Percentiles rank a stretch among this genome's conserved stretches.
These are phyloP conservation scores for Boletus rubropictus DNA, from an alignment of 768 basidiomycete species.

Conservation along the genomic window DNA sequence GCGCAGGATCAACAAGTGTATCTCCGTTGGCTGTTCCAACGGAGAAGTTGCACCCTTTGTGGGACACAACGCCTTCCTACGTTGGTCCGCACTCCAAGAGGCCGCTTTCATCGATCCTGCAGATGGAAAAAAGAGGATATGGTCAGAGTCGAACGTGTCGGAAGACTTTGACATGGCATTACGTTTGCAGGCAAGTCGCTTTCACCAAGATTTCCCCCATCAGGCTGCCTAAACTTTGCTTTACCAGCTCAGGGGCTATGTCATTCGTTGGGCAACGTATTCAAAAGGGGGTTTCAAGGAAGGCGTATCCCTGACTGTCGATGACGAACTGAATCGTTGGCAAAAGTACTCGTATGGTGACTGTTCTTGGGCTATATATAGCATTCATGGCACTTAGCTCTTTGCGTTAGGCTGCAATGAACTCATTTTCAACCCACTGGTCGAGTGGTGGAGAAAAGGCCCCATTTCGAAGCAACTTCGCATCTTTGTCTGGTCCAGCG, in stretches of 20 bases:
- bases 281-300: conserved; percentile 86
- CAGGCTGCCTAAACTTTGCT: conserved; percentile 48
- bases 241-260: conserved; percentile 29
- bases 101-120: conserved; percentile 61
- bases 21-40: conserved; percentile 73
- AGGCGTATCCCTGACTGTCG: conserved; percentile 83
- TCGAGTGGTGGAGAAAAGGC: conserved; percentile 70
- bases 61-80: conserved; percentile 83
- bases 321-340: conserved; percentile 91
- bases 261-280: conserved; percentile 68
- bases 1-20: conserved; percentile 79
- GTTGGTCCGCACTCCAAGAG: conserved; percentile 90
- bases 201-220: conserved; percentile 16
- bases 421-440: conserved; percentile 81
- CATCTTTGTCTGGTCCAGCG: conserved; percentile 68
- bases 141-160: conserved; percentile 63
- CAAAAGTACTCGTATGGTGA: conserved; percentile 78
- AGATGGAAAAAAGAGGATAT: conserved; percentile 60
- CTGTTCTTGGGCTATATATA: conserved; percentile 26
- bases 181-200: conserved; percentile 40
- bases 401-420: conserved; percentile 29
- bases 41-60: conserved; percentile 77
- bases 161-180: conserved; percentile 70
- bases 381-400: conserved; percentile 26
- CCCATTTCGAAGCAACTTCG: conserved; percentile 80